Conservation (phyloP, 1,284 basidiomycete genomes). For the Apiotrichum akiyoshidainum region DNA sequence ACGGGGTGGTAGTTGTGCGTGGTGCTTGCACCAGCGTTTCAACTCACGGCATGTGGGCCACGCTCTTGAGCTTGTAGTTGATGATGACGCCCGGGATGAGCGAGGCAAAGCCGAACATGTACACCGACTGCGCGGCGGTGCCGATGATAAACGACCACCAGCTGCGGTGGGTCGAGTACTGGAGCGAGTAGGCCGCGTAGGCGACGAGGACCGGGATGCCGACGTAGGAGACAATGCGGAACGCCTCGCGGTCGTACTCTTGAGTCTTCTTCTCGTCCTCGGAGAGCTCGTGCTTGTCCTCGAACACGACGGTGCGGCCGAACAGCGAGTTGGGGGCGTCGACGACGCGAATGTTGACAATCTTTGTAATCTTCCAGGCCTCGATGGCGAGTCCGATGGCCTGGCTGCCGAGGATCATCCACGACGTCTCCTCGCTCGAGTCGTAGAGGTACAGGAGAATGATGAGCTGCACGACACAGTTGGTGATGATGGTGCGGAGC, state of each 20-base stretch:
- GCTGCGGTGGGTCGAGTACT: conserved; percentile 65
- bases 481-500: conserved; percentile 74
- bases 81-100: conserved; percentile 81
- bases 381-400: conserved; percentile 85
- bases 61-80: conserved; percentile 90
- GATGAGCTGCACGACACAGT: conserved; percentile 84
- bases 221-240: conserved; percentile 76
- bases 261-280: conserved; percentile 98
- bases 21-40: background rate
- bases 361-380: conserved; percentile 83
- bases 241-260: conserved; percentile 64
- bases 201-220: conserved; percentile 77
- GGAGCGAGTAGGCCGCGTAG: conserved; percentile 78
- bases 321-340: conserved; percentile 60
- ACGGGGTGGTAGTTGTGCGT: too few relatives aligned
- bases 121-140: conserved; percentile 51
- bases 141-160: conserved; percentile 96
- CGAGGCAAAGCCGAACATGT: conserved; percentile 95
- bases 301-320: conserved; percentile 76
- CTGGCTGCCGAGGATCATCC: conserved; percentile 90
- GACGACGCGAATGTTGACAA: conserved; percentile 78
- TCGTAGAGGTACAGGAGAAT: conserved; percentile 91
- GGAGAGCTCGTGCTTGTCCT: conserved; percentile 86
- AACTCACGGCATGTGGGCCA: conserved; percentile 46
- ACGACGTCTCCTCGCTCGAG: conserved; percentile 87